Conservation (phyloP, 495 filamentous ascomycete species). For the Podospora pseudocomata region DNA sequence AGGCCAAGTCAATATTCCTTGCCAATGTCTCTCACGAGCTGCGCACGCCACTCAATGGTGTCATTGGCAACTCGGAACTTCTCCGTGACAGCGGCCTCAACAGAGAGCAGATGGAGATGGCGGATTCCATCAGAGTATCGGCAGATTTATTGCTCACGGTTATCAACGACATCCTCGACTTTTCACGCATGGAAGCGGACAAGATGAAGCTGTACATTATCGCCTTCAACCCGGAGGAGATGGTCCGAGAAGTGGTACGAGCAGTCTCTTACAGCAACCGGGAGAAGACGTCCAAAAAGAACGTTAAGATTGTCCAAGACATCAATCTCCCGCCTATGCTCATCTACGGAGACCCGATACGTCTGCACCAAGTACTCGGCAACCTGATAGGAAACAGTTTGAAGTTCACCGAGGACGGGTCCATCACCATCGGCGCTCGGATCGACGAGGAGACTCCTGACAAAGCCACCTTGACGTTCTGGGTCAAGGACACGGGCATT, state of each 20-base stretch:
- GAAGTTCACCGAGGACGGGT: conserved; percentile 86
- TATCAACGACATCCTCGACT: conserved; percentile 93
- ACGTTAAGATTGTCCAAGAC: conserved; percentile 62
- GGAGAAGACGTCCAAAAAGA: conserved; percentile 61
- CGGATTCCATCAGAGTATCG: conserved; percentile 88
- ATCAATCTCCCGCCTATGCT: conserved; percentile 71
- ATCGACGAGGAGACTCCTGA: conserved; percentile 67
- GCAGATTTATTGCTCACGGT: conserved; percentile 87
- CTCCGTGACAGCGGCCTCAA: conserved; percentile 73
- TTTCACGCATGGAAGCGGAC: conserved; percentile 88
- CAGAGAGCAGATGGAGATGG: conserved; percentile 81
- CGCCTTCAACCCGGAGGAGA: conserved; percentile 78
- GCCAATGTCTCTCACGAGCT: conserved; percentile 89
- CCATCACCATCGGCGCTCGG: conserved; percentile 71
- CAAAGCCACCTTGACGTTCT: conserved; percentile 70
- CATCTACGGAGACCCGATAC: conserved; percentile 87
- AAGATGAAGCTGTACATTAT: conserved; percentile 93
- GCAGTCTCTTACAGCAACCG: conserved; percentile 80
- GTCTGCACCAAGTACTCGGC: conserved; percentile 88
- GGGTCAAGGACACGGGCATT: conserved; percentile 87
- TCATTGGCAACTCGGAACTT: conserved; percentile 86
- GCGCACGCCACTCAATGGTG: conserved; percentile 81
- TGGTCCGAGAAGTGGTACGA: conserved; percentile 81
- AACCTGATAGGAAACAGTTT: conserved; percentile 91
- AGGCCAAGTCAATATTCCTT: conserved; percentile 87